Conservation (phyloP, 306 rosid genomes). For the Quercus gilva region DNA sequence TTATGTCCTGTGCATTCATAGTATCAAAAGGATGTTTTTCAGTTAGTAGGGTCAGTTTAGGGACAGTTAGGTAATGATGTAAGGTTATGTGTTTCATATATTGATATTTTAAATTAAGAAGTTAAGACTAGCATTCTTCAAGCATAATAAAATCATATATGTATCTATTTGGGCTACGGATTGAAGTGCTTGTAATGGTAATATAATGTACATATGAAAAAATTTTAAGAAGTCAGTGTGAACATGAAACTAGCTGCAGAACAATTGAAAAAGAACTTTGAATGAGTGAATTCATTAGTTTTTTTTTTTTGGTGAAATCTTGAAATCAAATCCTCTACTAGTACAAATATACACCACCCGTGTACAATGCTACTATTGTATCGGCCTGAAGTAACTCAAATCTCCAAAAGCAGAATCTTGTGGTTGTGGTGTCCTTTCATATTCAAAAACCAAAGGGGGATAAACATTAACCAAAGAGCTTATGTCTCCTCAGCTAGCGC, state of each 20-base stretch:
- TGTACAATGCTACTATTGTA: constrained; percentile 20
- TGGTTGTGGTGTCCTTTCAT: constrained; percentile 35
- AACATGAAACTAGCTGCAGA: constrained; percentile 10
- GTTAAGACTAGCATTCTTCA: too few relatives aligned
- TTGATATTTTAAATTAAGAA: too few relatives aligned
- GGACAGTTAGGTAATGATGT: too few relatives aligned
- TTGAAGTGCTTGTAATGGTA: too few relatives aligned
- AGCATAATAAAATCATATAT: too few relatives aligned
- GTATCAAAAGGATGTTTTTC: too few relatives aligned
- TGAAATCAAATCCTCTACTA: not conserved
- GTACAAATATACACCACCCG: constrained; percentile 39
- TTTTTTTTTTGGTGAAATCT: not conserved
- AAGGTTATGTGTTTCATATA: too few relatives aligned
- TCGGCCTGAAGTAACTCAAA: constrained; percentile 49
- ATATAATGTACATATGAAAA: too few relatives aligned
- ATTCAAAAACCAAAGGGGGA: constrained; percentile 58
- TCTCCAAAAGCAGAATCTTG: constrained; percentile 45
- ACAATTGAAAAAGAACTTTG: constrained; percentile 8
- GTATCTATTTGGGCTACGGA: too few relatives aligned
- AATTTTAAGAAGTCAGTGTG: constrained; percentile 2
- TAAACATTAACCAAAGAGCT: constrained; percentile 40
- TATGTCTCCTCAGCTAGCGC: constrained; percentile 69
- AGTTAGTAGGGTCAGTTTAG: too few relatives aligned
- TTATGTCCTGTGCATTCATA: too few relatives aligned
- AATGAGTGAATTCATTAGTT: constrained; percentile 28